Base-by-base conservation (phyloP, 169 alveolate species). In the Plasmodium coatneyi region DNA sequence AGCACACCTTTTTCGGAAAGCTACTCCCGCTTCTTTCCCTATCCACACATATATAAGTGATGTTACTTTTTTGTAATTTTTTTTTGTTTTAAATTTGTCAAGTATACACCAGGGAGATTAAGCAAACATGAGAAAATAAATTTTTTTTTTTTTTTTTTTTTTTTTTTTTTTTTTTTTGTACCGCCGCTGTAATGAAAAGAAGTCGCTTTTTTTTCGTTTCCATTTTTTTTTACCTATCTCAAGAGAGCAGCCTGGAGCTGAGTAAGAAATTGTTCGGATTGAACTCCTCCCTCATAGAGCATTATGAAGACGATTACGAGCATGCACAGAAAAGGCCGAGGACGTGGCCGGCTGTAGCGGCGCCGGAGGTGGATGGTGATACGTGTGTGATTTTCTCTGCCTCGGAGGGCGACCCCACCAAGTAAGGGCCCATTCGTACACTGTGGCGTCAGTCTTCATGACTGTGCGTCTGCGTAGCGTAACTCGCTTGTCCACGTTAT, bases 351-450 rank as follows among this genome's bases (percentile, higher is more conserved):
- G 19, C 32, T 6, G 79, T 19, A 43, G 7, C 39, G 0, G 0
- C 16, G 14, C 82, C 93, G 25, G 93, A 86, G 16, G 70, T 86
- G 30, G 90, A 71, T 79, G 94, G 91, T 19, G 90, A 89, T 49
- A 89, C 83, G 43, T 89, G 94, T 66, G 46, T 80, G 41, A 89
- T 89, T 41, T 89, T 89, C 71, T 89, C 94, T 19, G 46, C 94
- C 49, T 25, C 16, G 28, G 87, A 89, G 54, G 94, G 94, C 34
- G 82, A 89, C 34, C 76, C 83, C n/a, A 12, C 71, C 43, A 78
- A 89, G 94, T 89, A 80, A 86, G 52, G 6, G 6, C 30, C 49
- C 32, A 2, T 12, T 12, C 49, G 0, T 19, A 3, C 19, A 1
- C 5, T 14, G 56, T 14, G 56, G n/a, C 56, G 56, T 0, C 19